Conservation (phyloP, 2,329 filamentous ascomycete genomes). For the Tolypocladium amazonense region DNA sequence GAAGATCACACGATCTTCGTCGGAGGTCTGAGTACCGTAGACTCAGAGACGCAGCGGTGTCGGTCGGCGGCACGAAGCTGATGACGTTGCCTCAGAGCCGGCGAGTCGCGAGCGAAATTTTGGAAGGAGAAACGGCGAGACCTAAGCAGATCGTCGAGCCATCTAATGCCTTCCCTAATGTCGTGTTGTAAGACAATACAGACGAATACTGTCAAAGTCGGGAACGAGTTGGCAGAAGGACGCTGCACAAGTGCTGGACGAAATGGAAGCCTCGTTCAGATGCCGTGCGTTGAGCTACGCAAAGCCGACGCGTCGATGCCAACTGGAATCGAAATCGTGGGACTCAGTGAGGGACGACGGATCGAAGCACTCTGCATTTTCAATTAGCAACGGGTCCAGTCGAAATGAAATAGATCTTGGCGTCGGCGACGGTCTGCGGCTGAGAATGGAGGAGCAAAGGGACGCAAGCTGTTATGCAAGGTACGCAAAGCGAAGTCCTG, state of each 20-base stretch:
- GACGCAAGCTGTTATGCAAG: not conserved
- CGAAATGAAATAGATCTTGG: not conserved
- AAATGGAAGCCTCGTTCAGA: conserved; percentile 1
- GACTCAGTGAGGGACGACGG: not conserved
- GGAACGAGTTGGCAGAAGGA: conserved; percentile 1
- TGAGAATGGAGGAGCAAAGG: not conserved
- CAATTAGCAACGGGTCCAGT: not conserved
- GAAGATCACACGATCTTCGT: conserved; percentile 30
- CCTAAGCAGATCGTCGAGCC: conserved; percentile 17
- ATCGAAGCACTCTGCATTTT: not conserved
- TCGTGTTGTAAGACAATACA: conserved; percentile 10
- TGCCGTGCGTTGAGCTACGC: not conserved
- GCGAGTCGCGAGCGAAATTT: not conserved
- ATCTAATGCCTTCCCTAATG: conserved; percentile 18
- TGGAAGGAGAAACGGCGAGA: conserved; percentile 3
- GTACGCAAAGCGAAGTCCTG: not conserved
- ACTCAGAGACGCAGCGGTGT: conserved; percentile 6
- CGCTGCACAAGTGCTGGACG: conserved; percentile 5
- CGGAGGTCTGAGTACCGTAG: conserved; percentile 13
- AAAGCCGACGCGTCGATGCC: not conserved
- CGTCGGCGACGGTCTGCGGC: not conserved
- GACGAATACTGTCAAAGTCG: conserved; percentile 2
- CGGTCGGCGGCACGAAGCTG: not conserved
- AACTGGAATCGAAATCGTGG: not conserved
- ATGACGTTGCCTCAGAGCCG: not conserved